phyloP scores from a whole-genome alignment of 148 eudicot species.

The Arctostaphylos glauca region DNA sequence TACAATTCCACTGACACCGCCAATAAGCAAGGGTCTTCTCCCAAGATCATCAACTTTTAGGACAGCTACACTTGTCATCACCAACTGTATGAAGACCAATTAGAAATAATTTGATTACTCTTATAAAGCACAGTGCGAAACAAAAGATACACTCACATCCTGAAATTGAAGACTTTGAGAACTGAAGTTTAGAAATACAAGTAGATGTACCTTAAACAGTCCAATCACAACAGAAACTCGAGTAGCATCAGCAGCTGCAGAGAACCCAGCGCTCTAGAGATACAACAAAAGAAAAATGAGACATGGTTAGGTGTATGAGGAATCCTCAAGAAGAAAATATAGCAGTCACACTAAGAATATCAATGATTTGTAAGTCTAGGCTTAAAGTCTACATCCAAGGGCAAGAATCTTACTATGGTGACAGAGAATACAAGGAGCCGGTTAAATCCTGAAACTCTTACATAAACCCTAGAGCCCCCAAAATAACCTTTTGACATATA shows the following conservation, averaged over 20 bases:
- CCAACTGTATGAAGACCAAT: constrained; percentile 45
- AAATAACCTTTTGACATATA: neutral
- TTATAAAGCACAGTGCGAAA: neutral
- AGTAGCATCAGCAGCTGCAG: constrained; percentile 98
- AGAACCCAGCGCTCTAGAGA: constrained; percentile 87
- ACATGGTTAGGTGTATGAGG: neutral
- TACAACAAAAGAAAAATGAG: neutral
- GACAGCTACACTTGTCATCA: constrained; percentile 93
- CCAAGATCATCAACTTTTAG: constrained; percentile 93
- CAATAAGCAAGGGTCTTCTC: constrained; percentile 88
- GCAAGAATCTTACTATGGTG: neutral
- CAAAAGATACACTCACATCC: neutral
- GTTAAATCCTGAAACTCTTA: neutral
- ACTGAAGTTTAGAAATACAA: neutral
- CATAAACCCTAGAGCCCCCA: no score
- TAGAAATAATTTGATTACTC: neutral
- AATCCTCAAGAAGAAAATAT: neutral
- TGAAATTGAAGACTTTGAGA: neutral
- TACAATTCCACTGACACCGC: constrained; percentile 91
- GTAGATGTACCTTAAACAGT: constrained; percentile 67
- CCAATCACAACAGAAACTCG: constrained; percentile 90
- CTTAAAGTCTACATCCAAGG: neutral
- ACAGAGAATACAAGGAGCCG: neutral
- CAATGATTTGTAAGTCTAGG: neutral
- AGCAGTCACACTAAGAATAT: neutral